Conservation (phyloP, 495 filamentous ascomycete genomes). For the Podospora pseudoanserina region DNA sequence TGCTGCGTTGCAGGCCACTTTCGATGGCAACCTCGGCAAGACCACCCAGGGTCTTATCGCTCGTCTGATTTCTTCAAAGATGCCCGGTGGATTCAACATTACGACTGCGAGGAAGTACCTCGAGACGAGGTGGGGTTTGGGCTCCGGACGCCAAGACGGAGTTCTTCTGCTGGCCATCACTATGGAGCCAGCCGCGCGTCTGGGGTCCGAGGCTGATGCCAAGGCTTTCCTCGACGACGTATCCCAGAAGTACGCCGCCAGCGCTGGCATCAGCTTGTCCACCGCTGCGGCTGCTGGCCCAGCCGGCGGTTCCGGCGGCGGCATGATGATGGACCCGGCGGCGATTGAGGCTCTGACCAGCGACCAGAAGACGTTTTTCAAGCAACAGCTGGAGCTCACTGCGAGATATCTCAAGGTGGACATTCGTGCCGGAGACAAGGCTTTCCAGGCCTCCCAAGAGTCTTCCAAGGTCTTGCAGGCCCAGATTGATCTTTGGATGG, state of each 20-base stretch:
- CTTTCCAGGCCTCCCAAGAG: conserved; percentile 76
- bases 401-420: conserved; percentile 97
- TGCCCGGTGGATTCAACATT: conserved; percentile 99
- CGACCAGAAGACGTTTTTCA: conserved; percentile 90
- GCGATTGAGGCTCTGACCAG: conserved; percentile 96
- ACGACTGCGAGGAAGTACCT: conserved; percentile 90
- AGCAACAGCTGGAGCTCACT: conserved; percentile 92
- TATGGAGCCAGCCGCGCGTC: conserved; percentile 81
- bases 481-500: conserved; percentile 90
- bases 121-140: conserved; percentile 90
- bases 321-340: conserved; percentile 99
- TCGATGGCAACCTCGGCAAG: conserved; percentile 96
- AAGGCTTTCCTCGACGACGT: conserved; percentile 87
- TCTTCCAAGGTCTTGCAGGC: conserved; percentile 81
- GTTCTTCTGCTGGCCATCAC: conserved; percentile 85
- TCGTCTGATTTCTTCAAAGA: conserved; percentile 93
- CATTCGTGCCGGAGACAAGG: conserved; percentile 90
- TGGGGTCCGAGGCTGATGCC: conserved; percentile 84
- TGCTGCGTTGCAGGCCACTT: conserved; percentile 93
- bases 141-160: conserved; percentile 83
- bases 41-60: conserved; percentile 92
- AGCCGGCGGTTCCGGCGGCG: conserved; percentile 64
- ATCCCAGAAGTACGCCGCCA: conserved; percentile 82
- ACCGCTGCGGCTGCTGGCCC: conserved; percentile 68
- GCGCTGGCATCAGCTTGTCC: conserved; percentile 80